Evolutionary conservation across 2,329 filamentous ascomycete species (phyloP).

Genomic region (Sporothrix curviconia): DNA sequence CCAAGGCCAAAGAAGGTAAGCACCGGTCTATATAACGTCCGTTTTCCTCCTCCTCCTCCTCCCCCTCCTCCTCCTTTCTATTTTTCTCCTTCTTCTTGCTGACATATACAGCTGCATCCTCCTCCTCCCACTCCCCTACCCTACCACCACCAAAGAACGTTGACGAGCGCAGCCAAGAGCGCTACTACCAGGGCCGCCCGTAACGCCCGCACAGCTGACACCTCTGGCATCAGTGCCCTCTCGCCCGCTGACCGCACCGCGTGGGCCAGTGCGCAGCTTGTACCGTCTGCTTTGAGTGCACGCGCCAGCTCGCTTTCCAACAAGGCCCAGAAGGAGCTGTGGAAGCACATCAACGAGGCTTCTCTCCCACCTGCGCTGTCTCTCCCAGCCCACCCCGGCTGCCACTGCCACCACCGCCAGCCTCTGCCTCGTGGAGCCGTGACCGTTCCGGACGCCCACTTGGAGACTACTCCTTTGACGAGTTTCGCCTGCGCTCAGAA

Average conservation of each 20-base stretch:
- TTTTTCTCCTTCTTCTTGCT: not conserved
- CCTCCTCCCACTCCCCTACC: slow-evolving; percentile 14
- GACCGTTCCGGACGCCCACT: slow-evolving; percentile 46
- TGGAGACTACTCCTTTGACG: slow-evolving; percentile 40
- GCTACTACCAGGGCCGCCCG: slow-evolving; percentile 46
- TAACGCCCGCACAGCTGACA: slow-evolving; percentile 38
- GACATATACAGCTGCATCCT: not conserved
- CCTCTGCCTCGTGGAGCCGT: slow-evolving; percentile 38
- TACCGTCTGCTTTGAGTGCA: slow-evolving; percentile 34
- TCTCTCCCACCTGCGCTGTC: slow-evolving; percentile 42
- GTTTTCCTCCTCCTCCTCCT: not conserved
- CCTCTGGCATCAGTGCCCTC: slow-evolving; percentile 39
- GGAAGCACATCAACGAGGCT: slow-evolving; percentile 49
- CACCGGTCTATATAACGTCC: slow-evolving; percentile 19
- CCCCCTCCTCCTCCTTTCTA: not conserved
- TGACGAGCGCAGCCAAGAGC: slow-evolving; percentile 40
- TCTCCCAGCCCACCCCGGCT: slow-evolving; percentile 19
- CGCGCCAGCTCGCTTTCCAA: slow-evolving; percentile 24
- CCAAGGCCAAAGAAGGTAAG: slow-evolving; percentile 24
- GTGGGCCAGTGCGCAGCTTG: slow-evolving; percentile 42
- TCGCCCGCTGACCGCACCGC: slow-evolving; percentile 43
- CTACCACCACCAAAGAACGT: slow-evolving; percentile 37
- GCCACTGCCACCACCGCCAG: not conserved
- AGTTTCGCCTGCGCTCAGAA: slow-evolving; percentile 38
- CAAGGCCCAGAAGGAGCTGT: slow-evolving; percentile 51